These are phyloP conservation scores for Irpex sp. DNA, from an alignment of 1,284 basidiomycete species.

Conservation along the genomic window DNA sequence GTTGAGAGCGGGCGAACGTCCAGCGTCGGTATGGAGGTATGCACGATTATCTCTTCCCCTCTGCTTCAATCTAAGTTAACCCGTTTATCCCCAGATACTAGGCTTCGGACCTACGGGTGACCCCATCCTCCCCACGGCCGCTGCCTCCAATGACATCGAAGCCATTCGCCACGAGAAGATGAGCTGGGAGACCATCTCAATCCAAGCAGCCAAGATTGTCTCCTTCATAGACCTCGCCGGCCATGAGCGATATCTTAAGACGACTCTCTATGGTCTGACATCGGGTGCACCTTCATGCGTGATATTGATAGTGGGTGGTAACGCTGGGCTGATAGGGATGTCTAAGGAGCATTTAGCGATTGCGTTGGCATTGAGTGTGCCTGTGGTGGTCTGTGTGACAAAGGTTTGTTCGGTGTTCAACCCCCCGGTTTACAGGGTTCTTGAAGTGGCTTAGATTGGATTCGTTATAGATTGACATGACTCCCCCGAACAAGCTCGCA, in stretches of 20 bases:
- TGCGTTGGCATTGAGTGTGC: slow-evolving; percentile 89
- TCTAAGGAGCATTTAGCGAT: slow-evolving; percentile 97
- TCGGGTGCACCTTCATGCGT: slow-evolving; percentile 95
- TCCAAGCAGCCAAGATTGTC: slow-evolving; percentile 88
- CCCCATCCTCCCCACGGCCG: slow-evolving; percentile 70
- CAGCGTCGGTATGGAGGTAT: slow-evolving; percentile 93
- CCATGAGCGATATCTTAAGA: slow-evolving; percentile 88
- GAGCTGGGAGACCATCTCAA: slow-evolving; percentile 95
- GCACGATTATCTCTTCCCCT: neutral
- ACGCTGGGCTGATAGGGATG: slow-evolving; percentile 96
- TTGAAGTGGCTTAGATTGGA: too few relatives aligned
- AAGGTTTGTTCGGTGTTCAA: too few relatives aligned
- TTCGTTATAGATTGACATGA: slow-evolving; percentile 99
- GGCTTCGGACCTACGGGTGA: slow-evolving; percentile 76
- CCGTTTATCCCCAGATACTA: slow-evolving; percentile 57
- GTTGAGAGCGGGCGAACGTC: slow-evolving; percentile 94
- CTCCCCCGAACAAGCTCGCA: slow-evolving; percentile 84
- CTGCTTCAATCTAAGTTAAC: neutral
- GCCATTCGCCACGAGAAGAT: slow-evolving; percentile 79
- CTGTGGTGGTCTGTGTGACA: slow-evolving; percentile 91
- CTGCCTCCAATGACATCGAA: slow-evolving; percentile 54
- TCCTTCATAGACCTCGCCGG: slow-evolving; percentile 96
- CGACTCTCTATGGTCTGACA: slow-evolving; percentile 92
- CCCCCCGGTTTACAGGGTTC: too few relatives aligned
- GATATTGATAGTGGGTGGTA: slow-evolving; percentile 93